These are phyloP conservation scores for Pseudonitzschia multiseries DNA, from an alignment of 108 stramenopile genomes.

Conservation along the genomic window DNA sequence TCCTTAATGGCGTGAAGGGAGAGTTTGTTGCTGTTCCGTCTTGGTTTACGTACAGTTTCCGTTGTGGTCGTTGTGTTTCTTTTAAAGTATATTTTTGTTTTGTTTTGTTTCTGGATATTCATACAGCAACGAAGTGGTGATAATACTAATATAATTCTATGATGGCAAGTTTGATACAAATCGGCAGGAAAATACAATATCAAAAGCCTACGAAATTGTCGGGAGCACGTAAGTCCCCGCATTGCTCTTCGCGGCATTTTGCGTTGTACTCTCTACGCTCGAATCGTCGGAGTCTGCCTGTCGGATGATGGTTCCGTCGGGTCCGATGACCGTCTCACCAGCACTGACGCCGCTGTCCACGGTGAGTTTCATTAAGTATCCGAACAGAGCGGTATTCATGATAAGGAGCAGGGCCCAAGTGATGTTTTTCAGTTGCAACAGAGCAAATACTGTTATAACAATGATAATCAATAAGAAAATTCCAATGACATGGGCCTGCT, in stretches of 20 bases:
- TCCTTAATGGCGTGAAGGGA: too few relatives aligned
- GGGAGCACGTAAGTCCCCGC: constrained; percentile 47
- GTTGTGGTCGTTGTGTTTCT: not conserved
- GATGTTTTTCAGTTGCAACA: constrained; percentile 74
- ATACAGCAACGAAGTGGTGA: not conserved
- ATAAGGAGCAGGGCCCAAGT: constrained; percentile 77
- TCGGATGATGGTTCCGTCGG: constrained; percentile 69
- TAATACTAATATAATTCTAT: not conserved
- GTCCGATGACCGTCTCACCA: constrained; percentile 77
- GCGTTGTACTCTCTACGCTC: constrained; percentile 29
- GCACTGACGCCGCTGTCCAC: constrained; percentile 64
- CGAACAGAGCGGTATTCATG: constrained; percentile 76
- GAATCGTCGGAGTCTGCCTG: constrained; percentile 59
- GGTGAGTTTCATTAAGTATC: constrained; percentile 85
- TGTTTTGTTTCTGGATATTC: not conserved
- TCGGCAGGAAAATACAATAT: not conserved
- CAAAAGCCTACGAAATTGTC: constrained; percentile 28
- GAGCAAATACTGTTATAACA: constrained; percentile 71
- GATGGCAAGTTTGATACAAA: not conserved
- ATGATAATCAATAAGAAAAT: constrained; percentile 65
- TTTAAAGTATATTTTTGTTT: too few relatives aligned
- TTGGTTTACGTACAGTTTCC: not conserved
- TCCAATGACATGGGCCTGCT: constrained; percentile 76
- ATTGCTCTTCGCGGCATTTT: constrained; percentile 25
- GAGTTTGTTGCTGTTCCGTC: too few relatives aligned